Conservation (phyloP, 202 grass and related monocot species). For the Alloteropsis angusta region DNA sequence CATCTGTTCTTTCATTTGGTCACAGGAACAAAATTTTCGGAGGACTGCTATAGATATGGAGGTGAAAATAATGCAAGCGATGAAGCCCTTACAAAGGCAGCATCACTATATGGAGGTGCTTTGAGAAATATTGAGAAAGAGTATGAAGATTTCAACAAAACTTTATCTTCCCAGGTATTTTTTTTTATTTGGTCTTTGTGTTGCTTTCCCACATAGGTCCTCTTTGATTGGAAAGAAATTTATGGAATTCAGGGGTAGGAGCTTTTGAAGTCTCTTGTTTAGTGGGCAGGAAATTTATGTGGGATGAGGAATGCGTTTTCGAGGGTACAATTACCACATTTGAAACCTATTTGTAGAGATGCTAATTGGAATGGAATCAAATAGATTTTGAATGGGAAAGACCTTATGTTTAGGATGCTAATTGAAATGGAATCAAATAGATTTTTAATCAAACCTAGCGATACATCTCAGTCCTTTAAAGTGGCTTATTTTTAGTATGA, state of each 20-base stretch:
- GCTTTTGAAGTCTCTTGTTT: not conserved
- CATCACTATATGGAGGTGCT: slow-evolving; percentile 75
- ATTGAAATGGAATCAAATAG: too few species aligned
- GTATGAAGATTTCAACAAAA: slow-evolving; percentile 73
- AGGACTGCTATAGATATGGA: slow-evolving; percentile 96
- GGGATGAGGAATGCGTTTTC: not conserved
- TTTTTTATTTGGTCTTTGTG: not conserved
- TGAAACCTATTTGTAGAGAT: not conserved
- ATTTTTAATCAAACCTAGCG: not conserved
- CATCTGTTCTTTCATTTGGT: slow-evolving; percentile 23
- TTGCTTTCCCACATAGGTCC: not conserved
- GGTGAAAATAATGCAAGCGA: slow-evolving; percentile 64
- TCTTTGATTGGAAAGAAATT: not conserved
- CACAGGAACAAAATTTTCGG: slow-evolving; percentile 87
- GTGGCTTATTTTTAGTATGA: not conserved
- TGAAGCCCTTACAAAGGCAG: slow-evolving; percentile 67
- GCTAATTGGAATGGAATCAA: not conserved
- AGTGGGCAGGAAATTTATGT: not conserved
- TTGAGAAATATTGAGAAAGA: slow-evolving; percentile 98
- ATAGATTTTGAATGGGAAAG: not conserved
- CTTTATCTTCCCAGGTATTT: slow-evolving; percentile 77
- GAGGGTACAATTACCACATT: not conserved
- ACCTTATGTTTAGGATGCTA: too few species aligned
- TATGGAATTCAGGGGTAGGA: not conserved
- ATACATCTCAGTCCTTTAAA: not conserved